phyloP scores from a whole-genome alignment of 2,329 filamentous ascomycete genomes.

The Truncatella angustata region DNA sequence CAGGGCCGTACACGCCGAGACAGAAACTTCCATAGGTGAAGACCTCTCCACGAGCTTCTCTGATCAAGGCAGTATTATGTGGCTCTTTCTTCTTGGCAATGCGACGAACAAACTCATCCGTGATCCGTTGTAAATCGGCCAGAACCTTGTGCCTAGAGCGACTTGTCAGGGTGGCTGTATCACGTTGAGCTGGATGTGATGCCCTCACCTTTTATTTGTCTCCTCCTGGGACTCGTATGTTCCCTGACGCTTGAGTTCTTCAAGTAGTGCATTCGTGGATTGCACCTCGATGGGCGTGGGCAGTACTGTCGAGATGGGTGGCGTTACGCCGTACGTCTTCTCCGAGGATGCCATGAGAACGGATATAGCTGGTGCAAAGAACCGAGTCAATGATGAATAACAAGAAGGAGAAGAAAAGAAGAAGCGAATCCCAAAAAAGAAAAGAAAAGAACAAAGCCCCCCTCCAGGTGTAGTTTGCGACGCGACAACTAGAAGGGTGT shows the following conservation, averaged over 20 bases:
- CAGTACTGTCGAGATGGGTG: slow-evolving; percentile 73
- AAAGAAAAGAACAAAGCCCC: background rate
- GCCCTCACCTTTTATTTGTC: slow-evolving; percentile 71
- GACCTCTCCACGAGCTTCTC: slow-evolving; percentile 85
- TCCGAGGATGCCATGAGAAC: slow-evolving; percentile 19
- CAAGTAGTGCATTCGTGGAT: slow-evolving; percentile 74
- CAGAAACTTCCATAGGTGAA: slow-evolving; percentile 97
- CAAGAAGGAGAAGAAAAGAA: background rate
- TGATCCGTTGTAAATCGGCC: slow-evolving; percentile 72
- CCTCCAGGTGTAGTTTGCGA: too few species aligned
- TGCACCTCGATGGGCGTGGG: slow-evolving; percentile 76
- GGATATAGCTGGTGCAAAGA: background rate
- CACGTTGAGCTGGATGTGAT: background rate
- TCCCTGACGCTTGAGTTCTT: slow-evolving; percentile 83
- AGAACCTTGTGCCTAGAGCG: slow-evolving; percentile 66
- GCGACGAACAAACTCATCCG: slow-evolving; percentile 81
- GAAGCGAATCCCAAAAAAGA: background rate
- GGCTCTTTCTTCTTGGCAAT: slow-evolving; percentile 72
- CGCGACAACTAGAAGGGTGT: too few species aligned
- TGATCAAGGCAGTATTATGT: slow-evolving; percentile 73
- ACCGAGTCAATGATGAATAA: background rate
- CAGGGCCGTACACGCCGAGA: slow-evolving; percentile 88
- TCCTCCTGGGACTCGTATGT: slow-evolving; percentile 86
- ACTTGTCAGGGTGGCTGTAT: slow-evolving; percentile 9
- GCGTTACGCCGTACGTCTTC: slow-evolving; percentile 65